Percentiles rank a stretch among this genome's conserved stretches.
These are phyloP conservation scores for Gymnopus androsaceus DNA, from an alignment of 1,284 basidiomycete genomes.

Conservation along the genomic window DNA sequence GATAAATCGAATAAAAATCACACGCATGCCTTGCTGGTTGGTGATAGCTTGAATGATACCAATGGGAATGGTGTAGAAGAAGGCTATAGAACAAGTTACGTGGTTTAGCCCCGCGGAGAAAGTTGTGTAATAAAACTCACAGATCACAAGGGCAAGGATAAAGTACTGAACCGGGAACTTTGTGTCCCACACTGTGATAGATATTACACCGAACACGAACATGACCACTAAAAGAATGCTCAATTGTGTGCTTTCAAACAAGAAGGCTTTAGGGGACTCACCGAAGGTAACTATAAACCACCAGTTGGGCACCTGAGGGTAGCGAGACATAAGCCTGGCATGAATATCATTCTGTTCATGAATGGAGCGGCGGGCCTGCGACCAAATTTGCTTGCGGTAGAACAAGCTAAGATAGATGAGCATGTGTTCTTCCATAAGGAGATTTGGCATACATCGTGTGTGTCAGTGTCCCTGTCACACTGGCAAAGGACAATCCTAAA, in stretches of 20 bases:
- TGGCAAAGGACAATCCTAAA: slow-evolving; percentile 57
- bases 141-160: slow-evolving; percentile 24
- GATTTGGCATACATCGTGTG: slow-evolving; percentile 37
- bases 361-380: slow-evolving; percentile 50
- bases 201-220: slow-evolving; percentile 58
- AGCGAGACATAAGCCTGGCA: slow-evolving; percentile 68
- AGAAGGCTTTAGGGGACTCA: slow-evolving; percentile 1
- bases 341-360: slow-evolving; percentile 72
- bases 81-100: slow-evolving; percentile 20
- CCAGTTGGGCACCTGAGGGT: slow-evolving; percentile 75
- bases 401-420: slow-evolving; percentile 40
- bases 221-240: slow-evolving; percentile 32
- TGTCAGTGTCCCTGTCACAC: slow-evolving; percentile 67
- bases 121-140: slow-evolving; percentile 6
- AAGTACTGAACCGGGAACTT: slow-evolving; percentile 32
- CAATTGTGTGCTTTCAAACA: neutral
- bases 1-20: slow-evolving; percentile 32
- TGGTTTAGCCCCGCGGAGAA: no score
- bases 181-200: slow-evolving; percentile 54
- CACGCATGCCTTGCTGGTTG: slow-evolving; percentile 24
- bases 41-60: slow-evolving; percentile 47
- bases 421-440: slow-evolving; percentile 67
- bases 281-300: slow-evolving; percentile 57
- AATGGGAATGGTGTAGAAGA: slow-evolving; percentile 41
- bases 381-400: slow-evolving; percentile 69